Evolutionary conservation across 495 filamentous ascomycete species (phyloP), one percentile per base, ranked within the genome.

Genomic region (Hypomontagnella monticulosa): DNA sequence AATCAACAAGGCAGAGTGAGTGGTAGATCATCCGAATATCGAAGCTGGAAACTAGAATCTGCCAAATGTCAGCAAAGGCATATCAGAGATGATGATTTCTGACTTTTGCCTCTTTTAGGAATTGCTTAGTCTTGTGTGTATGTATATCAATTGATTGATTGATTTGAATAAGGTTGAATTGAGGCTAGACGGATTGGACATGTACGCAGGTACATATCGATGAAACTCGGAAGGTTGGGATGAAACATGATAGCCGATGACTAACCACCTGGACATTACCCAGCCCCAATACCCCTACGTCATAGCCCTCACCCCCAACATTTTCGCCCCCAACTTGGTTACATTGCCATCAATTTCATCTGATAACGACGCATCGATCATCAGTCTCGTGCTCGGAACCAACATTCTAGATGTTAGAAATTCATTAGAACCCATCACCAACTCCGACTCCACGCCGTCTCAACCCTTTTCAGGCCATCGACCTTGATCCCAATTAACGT

Each of bases 361-460:
- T 27, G 23, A 27, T 27, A 27, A 27, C 23, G 14, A 40, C 12
- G 9, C 52, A 34, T 34, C 52, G 40, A 37, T 40, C 34, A 52
- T 52, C 33, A 38, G 37, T 52, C 33, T 40, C 34, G 4, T 38
- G 12, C 49, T 33, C 11, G 34, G 49, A 52, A 40, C 49, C 49
- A 37, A 52, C 14, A 49, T 49, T 27, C 23, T 27, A 6, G 23
- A 27, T 27, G 23, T 27, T 27, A 27, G 23, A 6, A 27, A 27
- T 27, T 27, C 23, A 27, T 27, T 27, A 6, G 23, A 27, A 27
- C 6, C 3, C 23, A 27, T 27, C 23, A 27, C 23, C 23, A 27
- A 27, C 23, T 27, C 23, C 23, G 6, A 27, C 23, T 6, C 6
- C 23, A 6, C 23, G 18, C 2, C 27, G 14, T 23, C 38, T 18